These are phyloP conservation scores for Suillus bovinus DNA, from an alignment of 768 basidiomycete genomes.

Conservation along the genomic window DNA sequence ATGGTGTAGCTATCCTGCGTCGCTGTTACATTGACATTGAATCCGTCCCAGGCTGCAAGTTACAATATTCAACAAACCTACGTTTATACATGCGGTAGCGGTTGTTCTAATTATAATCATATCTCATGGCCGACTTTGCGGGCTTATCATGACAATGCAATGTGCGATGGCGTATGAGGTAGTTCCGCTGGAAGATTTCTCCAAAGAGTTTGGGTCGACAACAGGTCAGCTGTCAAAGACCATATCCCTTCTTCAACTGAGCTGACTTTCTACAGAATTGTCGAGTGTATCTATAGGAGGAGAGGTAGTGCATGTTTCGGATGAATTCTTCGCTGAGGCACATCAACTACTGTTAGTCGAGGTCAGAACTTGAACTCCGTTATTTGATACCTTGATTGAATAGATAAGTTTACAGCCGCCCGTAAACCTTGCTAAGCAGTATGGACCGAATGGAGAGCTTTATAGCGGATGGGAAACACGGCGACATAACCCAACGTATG, in stretches of 20 bases:
- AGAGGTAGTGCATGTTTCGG: constrained; percentile 72
- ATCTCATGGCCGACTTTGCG: neutral
- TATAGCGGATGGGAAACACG: constrained; percentile 95
- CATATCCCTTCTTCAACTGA: neutral
- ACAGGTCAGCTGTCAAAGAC: constrained; percentile 44
- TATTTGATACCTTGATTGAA: neutral
- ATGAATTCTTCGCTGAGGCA: constrained; percentile 95
- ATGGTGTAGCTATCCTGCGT: constrained; percentile 1
- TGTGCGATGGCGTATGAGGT: constrained; percentile 42
- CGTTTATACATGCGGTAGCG: neutral
- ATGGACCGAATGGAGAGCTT: constrained; percentile 92
- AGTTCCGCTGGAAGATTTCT: constrained; percentile 50
- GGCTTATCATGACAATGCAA: constrained; percentile 7
- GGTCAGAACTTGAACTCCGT: constrained; percentile 43
- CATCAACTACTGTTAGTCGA: constrained; percentile 79
- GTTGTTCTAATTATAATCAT: constrained; percentile 6
- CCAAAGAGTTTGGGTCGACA: constrained; percentile 44
- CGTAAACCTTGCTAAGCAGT: constrained; percentile 89
- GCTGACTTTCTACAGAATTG: constrained; percentile 58
- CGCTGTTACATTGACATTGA: neutral
- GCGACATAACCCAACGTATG: constrained; percentile 83
- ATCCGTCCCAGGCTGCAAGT: neutral
- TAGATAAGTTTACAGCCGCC: constrained; percentile 59
- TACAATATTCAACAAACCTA: neutral
- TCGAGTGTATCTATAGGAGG: constrained; percentile 87